Base-by-base conservation (phyloP, 441 rosid species). In the Viola pubescens region DNA sequence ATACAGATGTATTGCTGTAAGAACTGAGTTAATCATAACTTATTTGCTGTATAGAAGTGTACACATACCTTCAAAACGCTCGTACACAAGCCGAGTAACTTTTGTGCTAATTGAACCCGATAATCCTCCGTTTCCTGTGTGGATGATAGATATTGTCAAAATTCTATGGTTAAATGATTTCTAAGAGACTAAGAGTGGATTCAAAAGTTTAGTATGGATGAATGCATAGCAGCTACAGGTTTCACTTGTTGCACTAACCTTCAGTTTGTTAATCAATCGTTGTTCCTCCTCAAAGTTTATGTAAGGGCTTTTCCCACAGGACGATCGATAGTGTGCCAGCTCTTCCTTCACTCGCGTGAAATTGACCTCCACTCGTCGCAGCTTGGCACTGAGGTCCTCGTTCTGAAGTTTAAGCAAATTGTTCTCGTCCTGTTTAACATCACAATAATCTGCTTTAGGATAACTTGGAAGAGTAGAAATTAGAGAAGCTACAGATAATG, bases 341-440 rank as follows among this genome's bases (percentile, higher is more conserved):
- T 94, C 99, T 69, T 94, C 97, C 80, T 77, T 89, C 56, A 80
- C 80, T 40, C 94, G 91, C 52, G 81, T 79, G 62, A 84, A 78
- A 40, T 69, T 75, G 54, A 75, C 70, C 74, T 88, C 91, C 10
- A 85, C 69, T 57, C 82, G 75, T 55, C 77, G 70, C 68, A 94
- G 71, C 77, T 83, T 89, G 38, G 82, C 60, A 63, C 73, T 65
- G 37, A 94, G 96, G 48, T 91, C 98, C 68, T 89, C 96, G 37
- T 83, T 91, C 69, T 84, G 90, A 61, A 65, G 56, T 75, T 83
- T 94, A 41, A 94, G 87, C 55, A 63, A 69, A 68, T 86, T 85
- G 76, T 94, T 94, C 81, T 91, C 98, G 75, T 91, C 99, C 99
- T 94, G 73, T 82, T 71, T 26, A 19, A 72, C 61, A 62, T 49